Evolutionary conservation across 768 basidiomycete species (phyloP), one percentile per base, ranked within the genome.

Genomic region (Lentinus tigrinus): DNA sequence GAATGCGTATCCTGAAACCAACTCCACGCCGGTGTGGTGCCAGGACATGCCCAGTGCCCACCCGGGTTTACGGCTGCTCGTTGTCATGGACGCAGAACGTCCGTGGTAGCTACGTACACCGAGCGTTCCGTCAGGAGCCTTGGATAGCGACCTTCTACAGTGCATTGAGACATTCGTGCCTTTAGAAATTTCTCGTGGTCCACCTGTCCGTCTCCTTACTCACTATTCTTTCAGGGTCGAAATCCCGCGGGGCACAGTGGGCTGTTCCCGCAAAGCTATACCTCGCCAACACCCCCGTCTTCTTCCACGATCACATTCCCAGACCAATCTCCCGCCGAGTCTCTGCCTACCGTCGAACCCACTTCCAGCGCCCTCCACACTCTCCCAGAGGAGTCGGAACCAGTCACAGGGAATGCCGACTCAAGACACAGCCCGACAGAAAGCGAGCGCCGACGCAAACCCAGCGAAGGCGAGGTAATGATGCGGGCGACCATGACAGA

Each of bases 401-500:
- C 77, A 3, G 19, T 51, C 8, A 23, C 55, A 47, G 28, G 49
- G 3, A 48, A 52, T 47, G 17, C 52, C 63, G 31, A 61, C 58
- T 28, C 72, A 61, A 47, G 70, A 54, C 42, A 69, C 58, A 39
- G 67, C 55, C 52, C 47, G 42, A 44, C 58, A 37, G 27, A 61
- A 39, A 55, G 63, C 40, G 61, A 65, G 81, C 44, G 55, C 10
- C 48, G 56, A 36, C 55, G 60, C 13, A 61, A 44, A 39, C 55
- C 55, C 31, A 61, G 60, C 40, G 51, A 54, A 19, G 80, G 75
- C 14, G 84, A 83, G 59, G 82, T 89, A 56, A 93, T 96, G 90
- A 93, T 96, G 90, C 83, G 84, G 38, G 91, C 88, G 1, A 96
- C 93, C 2, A 81, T 95, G 80, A 93, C 89, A 3, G 93, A 95